Evolutionary conservation across 768 basidiomycete species (phyloP).

Genomic region (Podaxis sp.): DNA sequence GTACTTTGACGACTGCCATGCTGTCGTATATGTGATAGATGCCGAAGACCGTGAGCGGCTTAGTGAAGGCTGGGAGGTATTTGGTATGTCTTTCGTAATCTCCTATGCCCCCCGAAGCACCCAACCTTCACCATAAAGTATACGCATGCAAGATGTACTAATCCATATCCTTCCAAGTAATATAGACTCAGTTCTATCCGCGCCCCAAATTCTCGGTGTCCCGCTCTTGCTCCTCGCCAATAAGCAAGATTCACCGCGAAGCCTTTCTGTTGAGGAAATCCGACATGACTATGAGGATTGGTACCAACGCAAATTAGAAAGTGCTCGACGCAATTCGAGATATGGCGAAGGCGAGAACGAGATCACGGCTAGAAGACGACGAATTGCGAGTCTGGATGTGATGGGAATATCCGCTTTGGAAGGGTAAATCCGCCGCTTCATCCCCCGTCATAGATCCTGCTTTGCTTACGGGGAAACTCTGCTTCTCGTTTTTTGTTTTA

Average conservation of each 20-base stretch:
- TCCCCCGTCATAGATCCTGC: neutral
- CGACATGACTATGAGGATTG: conserved; percentile 85
- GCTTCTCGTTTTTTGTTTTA: neutral
- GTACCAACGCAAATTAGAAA: conserved; percentile 73
- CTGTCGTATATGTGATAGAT: conserved; percentile 93
- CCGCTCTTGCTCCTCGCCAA: conserved; percentile 92
- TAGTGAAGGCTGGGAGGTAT: conserved; percentile 95
- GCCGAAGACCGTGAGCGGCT: conserved; percentile 86
- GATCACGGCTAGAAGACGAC: conserved; percentile 39
- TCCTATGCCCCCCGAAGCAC: neutral
- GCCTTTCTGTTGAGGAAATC: conserved; percentile 87
- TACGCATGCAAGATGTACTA: neutral
- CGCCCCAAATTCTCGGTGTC: conserved; percentile 85
- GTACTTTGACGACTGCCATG: conserved; percentile 97
- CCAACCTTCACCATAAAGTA: neutral
- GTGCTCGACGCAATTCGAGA: conserved; percentile 48
- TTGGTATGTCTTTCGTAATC: conserved; percentile 55
- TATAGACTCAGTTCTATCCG: conserved; percentile 78
- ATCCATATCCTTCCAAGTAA: conserved; percentile 15
- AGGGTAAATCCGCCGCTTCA: conserved; percentile 52
- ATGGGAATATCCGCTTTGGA: conserved; percentile 89
- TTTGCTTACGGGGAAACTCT: neutral
- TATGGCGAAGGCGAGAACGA: conserved; percentile 44
- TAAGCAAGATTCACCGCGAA: conserved; percentile 84
- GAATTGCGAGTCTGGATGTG: conserved; percentile 77